Percentiles rank a stretch among this genome's conserved stretches.
Conservation (phyloP, 179 eudicot genomes). For the Pouteria campechiana region DNA sequence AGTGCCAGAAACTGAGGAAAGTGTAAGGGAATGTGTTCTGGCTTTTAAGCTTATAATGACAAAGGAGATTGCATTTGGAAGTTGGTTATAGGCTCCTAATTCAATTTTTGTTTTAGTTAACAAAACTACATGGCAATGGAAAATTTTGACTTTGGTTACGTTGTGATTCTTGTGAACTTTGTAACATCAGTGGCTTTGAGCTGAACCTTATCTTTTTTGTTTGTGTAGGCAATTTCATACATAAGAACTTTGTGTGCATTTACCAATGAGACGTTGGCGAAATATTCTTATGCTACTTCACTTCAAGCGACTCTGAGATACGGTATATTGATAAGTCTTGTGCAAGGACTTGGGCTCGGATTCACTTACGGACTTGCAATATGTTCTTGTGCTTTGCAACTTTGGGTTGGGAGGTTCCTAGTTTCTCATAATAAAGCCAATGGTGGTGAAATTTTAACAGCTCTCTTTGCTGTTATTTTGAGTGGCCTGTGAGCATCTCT, state of each 20-base stretch:
- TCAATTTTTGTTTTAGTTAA: no score
- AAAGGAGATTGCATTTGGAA: no score
- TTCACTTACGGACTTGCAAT: constrained; percentile 98
- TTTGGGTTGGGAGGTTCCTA: constrained; percentile 91
- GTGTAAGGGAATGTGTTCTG: no score
- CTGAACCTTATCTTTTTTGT: not conserved
- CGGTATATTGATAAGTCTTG: constrained; percentile 97
- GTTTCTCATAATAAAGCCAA: constrained; percentile 67
- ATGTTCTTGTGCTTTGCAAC: constrained; percentile 98
- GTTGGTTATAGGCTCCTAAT: no score
- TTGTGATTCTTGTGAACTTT: no score
- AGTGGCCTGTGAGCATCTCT: constrained; percentile 87
- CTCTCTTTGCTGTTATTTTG: constrained; percentile 86
- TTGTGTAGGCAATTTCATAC: constrained; percentile 86
- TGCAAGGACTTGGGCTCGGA: constrained; percentile 98
- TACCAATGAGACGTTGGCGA: constrained; percentile 95
- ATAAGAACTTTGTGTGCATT: constrained; percentile 76
- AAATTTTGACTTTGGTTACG: no score
- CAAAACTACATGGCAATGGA: no score
- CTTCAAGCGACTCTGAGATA: constrained; percentile 95
- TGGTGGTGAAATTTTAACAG: constrained; percentile 89
- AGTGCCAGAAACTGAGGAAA: no score
- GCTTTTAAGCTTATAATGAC: no score
- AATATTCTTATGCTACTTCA: constrained; percentile 96
- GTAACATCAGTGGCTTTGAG: no score